Evolutionary conservation across 139 green algal species (phyloP), one percentile per base, ranked within the genome.

Genomic region (Chlamydomonas schloesseri): DNA sequence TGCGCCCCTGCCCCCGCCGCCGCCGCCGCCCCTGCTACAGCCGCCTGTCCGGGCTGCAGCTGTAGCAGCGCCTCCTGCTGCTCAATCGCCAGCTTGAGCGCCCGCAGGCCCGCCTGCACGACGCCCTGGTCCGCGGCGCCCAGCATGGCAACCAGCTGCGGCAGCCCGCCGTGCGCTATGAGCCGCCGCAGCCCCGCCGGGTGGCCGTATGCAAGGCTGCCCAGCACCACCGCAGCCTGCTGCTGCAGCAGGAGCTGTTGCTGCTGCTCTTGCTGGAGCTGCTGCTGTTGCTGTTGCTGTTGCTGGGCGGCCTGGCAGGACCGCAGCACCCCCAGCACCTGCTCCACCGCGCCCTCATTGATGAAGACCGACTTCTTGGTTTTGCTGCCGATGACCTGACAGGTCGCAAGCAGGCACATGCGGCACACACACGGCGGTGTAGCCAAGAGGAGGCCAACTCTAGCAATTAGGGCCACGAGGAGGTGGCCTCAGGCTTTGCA

Each of bases 71-170:
- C 11, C 28, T 60, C 14, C 34, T 71, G 69, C 81, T 87, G 81
- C 14, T 87, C 69, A 0, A 87, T 5, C 9, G 62, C 34, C 36
- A 89, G 68, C 67, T 89, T 89, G 21, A 85, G 36, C 9, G 84
- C 68, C 24, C 84, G 78, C 31, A 89, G 74, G 1, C 75, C 75
- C 1, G 75, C 75, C 55, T 84, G 75, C 23, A 85, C 76, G 1
- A 85, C 69, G 3, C 28, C 37, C 24, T 34, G 47, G 9, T 84
- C 36, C 11, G 37, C 42, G 68, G 50, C 74, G 42, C 70, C 23
- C 37, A 89, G 65, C 64, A 70, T 62, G 26, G 37, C 26, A 11
- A 73, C 34, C 5, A 88, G 65, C 9, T 34, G 11, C 24, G 50
- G 65, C 17, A 84, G n/a, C 1, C 47, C 84, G 14, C 73, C 67